Percentiles rank a stretch among this genome's conserved stretches.
Conservation (phyloP, 805 yeast genomes). For the Cyberlindnera saturnus region DNA sequence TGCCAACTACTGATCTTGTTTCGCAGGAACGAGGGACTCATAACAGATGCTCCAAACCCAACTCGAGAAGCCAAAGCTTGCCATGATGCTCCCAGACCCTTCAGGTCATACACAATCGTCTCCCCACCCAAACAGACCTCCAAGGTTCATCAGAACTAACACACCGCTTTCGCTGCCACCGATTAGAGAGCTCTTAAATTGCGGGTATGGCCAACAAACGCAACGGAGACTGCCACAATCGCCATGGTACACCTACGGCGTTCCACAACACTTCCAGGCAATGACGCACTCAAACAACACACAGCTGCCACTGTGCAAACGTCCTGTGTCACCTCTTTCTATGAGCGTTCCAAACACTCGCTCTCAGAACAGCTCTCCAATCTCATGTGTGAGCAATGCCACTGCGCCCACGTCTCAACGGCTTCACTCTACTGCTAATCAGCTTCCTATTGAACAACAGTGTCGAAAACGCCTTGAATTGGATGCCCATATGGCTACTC, state of each 20-base stretch:
- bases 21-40: constrained; percentile 4
- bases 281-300: background rate
- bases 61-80: constrained; percentile 9
- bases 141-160: background rate
- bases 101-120: constrained; percentile 4
- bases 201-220: background rate
- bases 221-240: background rate
- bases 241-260: too few species aligned
- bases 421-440: background rate
- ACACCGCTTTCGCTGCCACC: constrained; percentile 12
- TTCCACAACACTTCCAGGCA: too few species aligned
- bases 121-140: constrained; percentile 3
- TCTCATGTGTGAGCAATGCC: background rate
- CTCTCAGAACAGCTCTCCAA: constrained; percentile 7
- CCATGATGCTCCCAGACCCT: constrained; percentile 18
- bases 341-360: too few species aligned
- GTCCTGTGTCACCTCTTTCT: background rate
- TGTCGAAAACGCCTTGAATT: background rate
- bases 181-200: constrained; percentile 13
- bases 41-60: constrained; percentile 3
- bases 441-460: background rate
- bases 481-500: background rate
- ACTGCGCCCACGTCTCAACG: background rate
- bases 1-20: too few species aligned
- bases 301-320: background rate